Percentiles rank a stretch among this genome's conserved stretches.
phyloP scores from a whole-genome alignment of 192 early-diverging fungal species.

The Lobosporangium transversale region DNA sequence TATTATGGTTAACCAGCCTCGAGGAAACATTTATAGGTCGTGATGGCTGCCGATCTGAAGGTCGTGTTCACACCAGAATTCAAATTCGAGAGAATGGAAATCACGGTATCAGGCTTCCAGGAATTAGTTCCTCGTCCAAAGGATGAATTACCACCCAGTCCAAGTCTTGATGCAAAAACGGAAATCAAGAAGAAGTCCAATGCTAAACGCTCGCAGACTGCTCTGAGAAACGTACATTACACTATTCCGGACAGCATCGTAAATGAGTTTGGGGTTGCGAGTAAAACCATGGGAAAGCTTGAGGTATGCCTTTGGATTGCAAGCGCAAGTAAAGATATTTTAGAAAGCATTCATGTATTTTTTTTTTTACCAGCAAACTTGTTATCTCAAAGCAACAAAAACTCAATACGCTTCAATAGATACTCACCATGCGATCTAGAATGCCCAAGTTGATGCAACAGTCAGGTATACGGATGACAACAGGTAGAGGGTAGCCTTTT shows the following conservation, averaged over 20 bases:
- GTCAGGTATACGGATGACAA: not conserved
- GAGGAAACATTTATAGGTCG: slow-evolving; percentile 1
- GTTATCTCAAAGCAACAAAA: not conserved
- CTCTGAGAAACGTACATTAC: not conserved
- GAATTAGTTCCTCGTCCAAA: slow-evolving; percentile 24
- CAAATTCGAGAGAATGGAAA: slow-evolving; percentile 8
- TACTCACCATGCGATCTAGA: slow-evolving; percentile 5
- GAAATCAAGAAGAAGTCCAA: slow-evolving; percentile 8
- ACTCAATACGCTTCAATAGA: too few species aligned
- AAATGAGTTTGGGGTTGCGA: slow-evolving; percentile 22
- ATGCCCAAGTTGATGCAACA: slow-evolving; percentile 10
- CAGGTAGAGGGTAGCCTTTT: slow-evolving; percentile 9
- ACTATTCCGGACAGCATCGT: slow-evolving; percentile 2
- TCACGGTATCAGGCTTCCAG: slow-evolving; percentile 1
- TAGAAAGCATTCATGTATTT: not conserved
- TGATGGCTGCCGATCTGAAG: slow-evolving; percentile 7
- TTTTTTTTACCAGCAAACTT: not conserved
- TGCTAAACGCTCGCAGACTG: not conserved
- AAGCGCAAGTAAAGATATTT: not conserved
- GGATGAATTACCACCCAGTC: slow-evolving; percentile 4
- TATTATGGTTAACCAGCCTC: too few species aligned
- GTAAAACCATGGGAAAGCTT: slow-evolving; percentile 8
- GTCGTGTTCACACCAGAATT: slow-evolving; percentile 15
- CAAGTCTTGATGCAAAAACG: not conserved
- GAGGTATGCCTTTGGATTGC: not conserved